phyloP scores from a whole-genome alignment of 768 basidiomycete species.

The Hydnomerulius pinastri region DNA sequence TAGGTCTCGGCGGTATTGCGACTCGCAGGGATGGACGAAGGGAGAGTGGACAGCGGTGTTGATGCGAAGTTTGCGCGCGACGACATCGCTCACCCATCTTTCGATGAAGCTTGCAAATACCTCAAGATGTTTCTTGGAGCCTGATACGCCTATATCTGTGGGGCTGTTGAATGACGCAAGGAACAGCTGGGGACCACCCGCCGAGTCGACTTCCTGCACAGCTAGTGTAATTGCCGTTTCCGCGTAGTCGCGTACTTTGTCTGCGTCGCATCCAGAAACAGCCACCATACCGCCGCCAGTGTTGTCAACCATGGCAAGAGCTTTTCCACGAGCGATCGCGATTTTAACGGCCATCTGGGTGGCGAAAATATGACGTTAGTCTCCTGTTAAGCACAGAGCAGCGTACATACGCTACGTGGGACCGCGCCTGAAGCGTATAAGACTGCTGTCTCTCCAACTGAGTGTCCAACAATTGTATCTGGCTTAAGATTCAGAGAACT shows the following conservation, averaged over 20 bases:
- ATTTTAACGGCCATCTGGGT: constrained; percentile 41
- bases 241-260: constrained; percentile 19
- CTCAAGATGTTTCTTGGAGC: constrained; percentile 26
- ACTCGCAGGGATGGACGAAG: constrained; percentile 38
- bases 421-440: constrained; percentile 46
- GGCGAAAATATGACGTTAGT: not conserved
- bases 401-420: constrained; percentile 22
- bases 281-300: constrained; percentile 48
- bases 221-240: not conserved
- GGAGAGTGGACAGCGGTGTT: constrained; percentile 40
- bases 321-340: constrained; percentile 42
- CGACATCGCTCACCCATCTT: constrained; percentile 20
- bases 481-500: constrained; percentile 37
- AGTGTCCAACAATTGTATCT: constrained; percentile 45
- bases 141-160: constrained; percentile 41
- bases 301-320: constrained; percentile 36
- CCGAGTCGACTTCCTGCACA: constrained; percentile 3
- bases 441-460: constrained; percentile 49
- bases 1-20: constrained; percentile 29
- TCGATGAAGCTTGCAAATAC: not conserved
- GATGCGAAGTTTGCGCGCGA: constrained; percentile 40
- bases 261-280: constrained; percentile 32
- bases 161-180: constrained; percentile 45
- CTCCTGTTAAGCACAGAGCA: too few relatives aligned
- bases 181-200: constrained; percentile 37